Evolutionary conservation across 179 eudicot genomes (phyloP).

Genomic region (Camellia oleifera): DNA sequence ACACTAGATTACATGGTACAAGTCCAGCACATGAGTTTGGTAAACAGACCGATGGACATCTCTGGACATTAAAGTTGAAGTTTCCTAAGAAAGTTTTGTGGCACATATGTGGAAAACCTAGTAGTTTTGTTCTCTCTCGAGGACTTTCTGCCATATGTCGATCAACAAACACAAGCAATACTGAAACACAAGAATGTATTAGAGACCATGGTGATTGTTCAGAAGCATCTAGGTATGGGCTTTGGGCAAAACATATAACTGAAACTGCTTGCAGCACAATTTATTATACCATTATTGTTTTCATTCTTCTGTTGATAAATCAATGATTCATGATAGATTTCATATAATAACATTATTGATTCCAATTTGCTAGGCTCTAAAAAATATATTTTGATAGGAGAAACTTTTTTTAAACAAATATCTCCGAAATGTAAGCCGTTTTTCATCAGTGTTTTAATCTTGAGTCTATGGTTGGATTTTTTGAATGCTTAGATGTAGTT

Average conservation of each 20-base stretch:
- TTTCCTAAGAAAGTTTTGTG: too few relatives aligned
- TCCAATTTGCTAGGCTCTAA: not conserved
- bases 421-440: not conserved
- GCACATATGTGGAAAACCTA: too few relatives aligned
- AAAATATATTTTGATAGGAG: not conserved
- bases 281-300: not conserved
- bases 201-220: slow-evolving; percentile 37
- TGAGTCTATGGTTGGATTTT: not conserved
- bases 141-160: too few relatives aligned
- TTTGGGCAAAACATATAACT: not conserved
- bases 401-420: not conserved
- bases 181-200: slow-evolving; percentile 43
- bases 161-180: slow-evolving; percentile 10
- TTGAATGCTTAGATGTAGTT: not conserved
- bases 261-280: not conserved
- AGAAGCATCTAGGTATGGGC: slow-evolving; percentile 48
- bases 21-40: too few relatives aligned
- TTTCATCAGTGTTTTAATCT: not conserved
- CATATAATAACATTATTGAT: not conserved
- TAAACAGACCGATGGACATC: too few relatives aligned
- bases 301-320: not conserved
- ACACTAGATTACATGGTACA: too few relatives aligned
- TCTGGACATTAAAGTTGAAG: too few relatives aligned
- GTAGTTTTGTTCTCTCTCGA: too few relatives aligned
- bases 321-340: too few relatives aligned